Evolutionary conservation across 768 basidiomycete species (phyloP), one percentile per base, ranked within the genome.

Genomic region (Hypholoma fasciculare): DNA sequence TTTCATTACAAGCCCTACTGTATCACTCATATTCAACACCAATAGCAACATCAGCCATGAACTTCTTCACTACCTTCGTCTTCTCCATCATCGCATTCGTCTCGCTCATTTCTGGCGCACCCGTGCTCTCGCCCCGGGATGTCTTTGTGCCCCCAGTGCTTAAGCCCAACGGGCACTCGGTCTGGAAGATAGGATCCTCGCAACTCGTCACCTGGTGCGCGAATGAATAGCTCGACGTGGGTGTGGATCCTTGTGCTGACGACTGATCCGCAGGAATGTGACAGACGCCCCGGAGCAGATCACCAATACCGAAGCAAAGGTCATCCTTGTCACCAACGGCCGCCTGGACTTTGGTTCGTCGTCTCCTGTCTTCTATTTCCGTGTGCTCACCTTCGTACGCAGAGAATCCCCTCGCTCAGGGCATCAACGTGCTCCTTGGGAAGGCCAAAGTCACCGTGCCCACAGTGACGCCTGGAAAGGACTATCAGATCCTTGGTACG

Each of bases 251-350:
- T 49, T 49, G 30, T 34, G 7, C 48, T 51, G 47, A 46, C 37
- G 34, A 17, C 34, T 8, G 7, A 42, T 46, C 30, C 46, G 19
- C 58, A 79, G 78, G 78, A 69, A 79, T 59, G 70, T 69, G n/a
- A 63, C 74, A n/a, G 54, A 69, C 38, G 68, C 78, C 16, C 80
- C 80, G 5, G 58, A 49, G 39, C 62, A 73, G 16, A 80, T 81
- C 64, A 79, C 78, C 30, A 80, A 81, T 70, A 63, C 56, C n/a
- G 53, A 64, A 20, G 79, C 75, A n/a, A 68, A 63, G 56, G 72
- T 81, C 52, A 63, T 78, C 36, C 71, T 81, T 46, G 69, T 71
- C 40, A 70, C 69, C 49, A 61, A 71, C 49, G 67, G 69, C 16
- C 40, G 48, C 17, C 61, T 76, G 13, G 70, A 76, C 55, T 58